These are phyloP conservation scores for Penicillium steckii DNA, from an alignment of 495 filamentous ascomycete genomes.

Conservation along the genomic window DNA sequence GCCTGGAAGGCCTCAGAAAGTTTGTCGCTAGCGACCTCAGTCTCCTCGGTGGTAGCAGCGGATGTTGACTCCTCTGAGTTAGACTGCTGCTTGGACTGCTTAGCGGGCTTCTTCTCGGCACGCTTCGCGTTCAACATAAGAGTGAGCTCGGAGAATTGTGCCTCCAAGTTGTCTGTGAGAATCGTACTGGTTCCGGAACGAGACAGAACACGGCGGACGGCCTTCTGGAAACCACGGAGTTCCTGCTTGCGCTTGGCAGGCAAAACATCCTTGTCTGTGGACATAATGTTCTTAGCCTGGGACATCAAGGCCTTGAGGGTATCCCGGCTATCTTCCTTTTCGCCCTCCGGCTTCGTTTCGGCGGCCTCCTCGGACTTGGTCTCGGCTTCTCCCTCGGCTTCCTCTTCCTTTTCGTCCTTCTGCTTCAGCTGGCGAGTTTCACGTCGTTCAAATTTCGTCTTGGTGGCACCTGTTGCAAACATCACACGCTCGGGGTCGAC, in stretches of 20 bases:
- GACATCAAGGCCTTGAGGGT: conserved; percentile 51
- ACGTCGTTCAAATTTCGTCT: conserved; percentile 50
- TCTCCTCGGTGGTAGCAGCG: conserved; percentile 10
- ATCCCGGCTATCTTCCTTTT: conserved; percentile 35
- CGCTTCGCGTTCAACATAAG: conserved; percentile 41
- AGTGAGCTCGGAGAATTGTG: conserved; percentile 49
- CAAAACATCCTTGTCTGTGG: conserved; percentile 44
- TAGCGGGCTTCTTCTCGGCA: conserved; percentile 28
- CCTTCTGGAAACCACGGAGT: conserved; percentile 55
- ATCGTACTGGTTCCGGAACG: conserved; percentile 42
- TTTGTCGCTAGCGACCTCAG: conserved; percentile 28
- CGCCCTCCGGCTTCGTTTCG: conserved; percentile 17
- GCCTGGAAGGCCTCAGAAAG: conserved; percentile 44
- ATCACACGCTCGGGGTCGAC: conserved; percentile 87
- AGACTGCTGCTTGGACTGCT: conserved; percentile 20
- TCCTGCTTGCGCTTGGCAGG: conserved; percentile 63
- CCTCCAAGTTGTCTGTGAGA: conserved; percentile 49
- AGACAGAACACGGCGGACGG: conserved; percentile 53
- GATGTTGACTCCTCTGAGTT: conserved; percentile 1
- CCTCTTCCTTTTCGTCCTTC: conserved; percentile 23
- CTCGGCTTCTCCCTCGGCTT: conserved; percentile 29
- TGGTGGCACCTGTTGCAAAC: conserved; percentile 77
- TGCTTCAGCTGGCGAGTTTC: conserved; percentile 31
- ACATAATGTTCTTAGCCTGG: conserved; percentile 55
- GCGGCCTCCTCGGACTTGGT: conserved; percentile 18